phyloP scores from a whole-genome alignment of 2,329 filamentous ascomycete genomes.

The Colletotrichum lupini region DNA sequence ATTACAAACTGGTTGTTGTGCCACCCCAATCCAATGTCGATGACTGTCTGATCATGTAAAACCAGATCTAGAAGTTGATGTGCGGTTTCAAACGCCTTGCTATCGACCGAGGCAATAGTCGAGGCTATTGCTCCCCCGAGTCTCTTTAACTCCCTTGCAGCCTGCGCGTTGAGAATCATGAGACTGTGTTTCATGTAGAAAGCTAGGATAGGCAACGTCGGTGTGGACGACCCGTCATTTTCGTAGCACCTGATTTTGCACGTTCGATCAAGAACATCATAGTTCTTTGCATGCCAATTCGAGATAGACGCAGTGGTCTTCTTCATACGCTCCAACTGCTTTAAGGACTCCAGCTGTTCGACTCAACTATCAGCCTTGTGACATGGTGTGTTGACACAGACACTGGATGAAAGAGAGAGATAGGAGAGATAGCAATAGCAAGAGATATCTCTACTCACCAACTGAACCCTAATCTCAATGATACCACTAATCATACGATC shows the following conservation, averaged over 20 bases:
- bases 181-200: slow-evolving; percentile 42
- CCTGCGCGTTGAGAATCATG: slow-evolving; percentile 41
- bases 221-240: neutral
- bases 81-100: neutral
- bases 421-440: too few species aligned
- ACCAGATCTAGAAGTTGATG: neutral
- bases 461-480: slow-evolving; percentile 37
- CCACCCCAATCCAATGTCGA: slow-evolving; percentile 38
- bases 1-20: slow-evolving; percentile 43
- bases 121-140: too few species aligned
- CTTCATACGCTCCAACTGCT: slow-evolving; percentile 30
- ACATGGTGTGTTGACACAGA: neutral
- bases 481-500: slow-evolving; percentile 41
- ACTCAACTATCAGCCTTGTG: neutral
- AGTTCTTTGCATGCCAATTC: slow-evolving; percentile 38
- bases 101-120: slow-evolving; percentile 28
- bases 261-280: slow-evolving; percentile 20
- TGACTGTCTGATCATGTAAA: slow-evolving; percentile 22
- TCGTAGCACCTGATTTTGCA: neutral
- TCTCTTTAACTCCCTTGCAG: slow-evolving; percentile 37
- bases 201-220: slow-evolving; percentile 35
- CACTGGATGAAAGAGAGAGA: neutral
- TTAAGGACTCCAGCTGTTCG: slow-evolving; percentile 2
- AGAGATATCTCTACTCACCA: slow-evolving; percentile 17
- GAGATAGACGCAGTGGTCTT: slow-evolving; percentile 35